Percentiles rank a stretch among this genome's conserved stretches.
Conservation (phyloP, 345 rosid genomes). For the Bruguiera gymnorhiza region DNA sequence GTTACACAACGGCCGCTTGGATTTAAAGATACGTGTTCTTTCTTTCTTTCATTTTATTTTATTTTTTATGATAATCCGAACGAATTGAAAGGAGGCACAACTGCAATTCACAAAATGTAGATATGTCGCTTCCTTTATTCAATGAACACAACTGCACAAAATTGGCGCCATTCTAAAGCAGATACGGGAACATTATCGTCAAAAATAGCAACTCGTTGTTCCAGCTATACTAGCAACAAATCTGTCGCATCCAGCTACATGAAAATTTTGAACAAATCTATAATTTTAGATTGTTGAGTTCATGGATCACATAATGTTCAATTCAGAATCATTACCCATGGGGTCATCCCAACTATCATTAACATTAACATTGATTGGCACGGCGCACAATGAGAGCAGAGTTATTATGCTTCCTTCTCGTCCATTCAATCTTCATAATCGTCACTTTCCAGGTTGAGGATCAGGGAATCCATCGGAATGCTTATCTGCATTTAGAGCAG, state of each 20-base stretch:
- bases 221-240: neutral
- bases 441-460: neutral
- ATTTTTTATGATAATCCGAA: too few relatives aligned
- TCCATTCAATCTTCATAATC: conserved; percentile 3
- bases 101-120: neutral
- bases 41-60: too few relatives aligned
- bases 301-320: neutral
- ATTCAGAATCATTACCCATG: neutral
- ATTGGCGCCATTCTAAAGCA: too few relatives aligned
- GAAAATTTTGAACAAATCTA: neutral
- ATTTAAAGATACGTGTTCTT: too few relatives aligned
- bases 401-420: conserved; percentile 2
- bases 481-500: conserved; percentile 1
- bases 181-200: neutral
- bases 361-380: neutral
- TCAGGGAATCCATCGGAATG: neutral
- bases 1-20: too few relatives aligned
- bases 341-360: neutral
- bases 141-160: neutral
- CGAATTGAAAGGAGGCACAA: too few relatives aligned
- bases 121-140: neutral
- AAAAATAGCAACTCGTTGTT: conserved; percentile 1
- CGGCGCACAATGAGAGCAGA: neutral
- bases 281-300: neutral
- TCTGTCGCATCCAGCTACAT: neutral